Evolutionary conservation across 2,329 filamentous ascomycete species (phyloP).

Genomic region (Penicillium palitans): DNA sequence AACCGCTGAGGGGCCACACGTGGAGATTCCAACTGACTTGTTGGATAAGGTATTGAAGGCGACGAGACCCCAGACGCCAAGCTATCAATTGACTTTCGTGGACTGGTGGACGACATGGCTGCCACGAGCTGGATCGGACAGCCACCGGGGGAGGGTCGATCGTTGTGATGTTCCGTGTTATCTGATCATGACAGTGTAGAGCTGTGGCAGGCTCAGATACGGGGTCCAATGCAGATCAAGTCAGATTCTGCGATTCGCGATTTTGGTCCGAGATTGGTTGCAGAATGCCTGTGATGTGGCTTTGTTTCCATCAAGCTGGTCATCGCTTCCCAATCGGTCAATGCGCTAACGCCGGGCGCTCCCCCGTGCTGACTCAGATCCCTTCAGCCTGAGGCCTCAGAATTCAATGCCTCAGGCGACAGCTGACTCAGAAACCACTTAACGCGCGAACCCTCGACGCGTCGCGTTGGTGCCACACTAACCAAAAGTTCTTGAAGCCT

Average conservation of each 20-base stretch:
- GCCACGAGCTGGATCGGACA: conserved; percentile 37
- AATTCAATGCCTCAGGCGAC: neutral
- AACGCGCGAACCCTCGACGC: conserved; percentile 39
- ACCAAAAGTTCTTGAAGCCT: conserved; percentile 30
- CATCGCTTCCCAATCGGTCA: conserved; percentile 33
- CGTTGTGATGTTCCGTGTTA: conserved; percentile 31
- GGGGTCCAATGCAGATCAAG: conserved; percentile 4
- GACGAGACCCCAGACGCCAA: conserved; percentile 57
- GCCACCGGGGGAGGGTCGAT: conserved; percentile 32
- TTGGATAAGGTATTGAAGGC: conserved; percentile 48
- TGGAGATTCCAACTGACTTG: conserved; percentile 40
- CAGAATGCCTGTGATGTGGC: conserved; percentile 26
- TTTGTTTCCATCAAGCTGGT: conserved; percentile 22
- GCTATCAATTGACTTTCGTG: conserved; percentile 67
- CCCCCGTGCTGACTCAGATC: conserved; percentile 15
- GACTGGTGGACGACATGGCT: conserved; percentile 61
- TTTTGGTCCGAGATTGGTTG: conserved; percentile 5
- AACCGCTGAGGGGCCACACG: conserved; percentile 37
- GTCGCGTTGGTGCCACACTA: conserved; percentile 36
- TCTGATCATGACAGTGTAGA: conserved; percentile 38
- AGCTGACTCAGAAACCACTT: conserved; percentile 37
- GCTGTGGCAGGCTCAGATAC: conserved; percentile 6
- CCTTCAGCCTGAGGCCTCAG: neutral
- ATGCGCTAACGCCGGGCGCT: conserved; percentile 21
- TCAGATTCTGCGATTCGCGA: conserved; percentile 1